Evolutionary conservation across 2,329 filamentous ascomycete species (phyloP), one percentile per base, ranked within the genome.

Genomic region (Epichloe sylvatica): DNA sequence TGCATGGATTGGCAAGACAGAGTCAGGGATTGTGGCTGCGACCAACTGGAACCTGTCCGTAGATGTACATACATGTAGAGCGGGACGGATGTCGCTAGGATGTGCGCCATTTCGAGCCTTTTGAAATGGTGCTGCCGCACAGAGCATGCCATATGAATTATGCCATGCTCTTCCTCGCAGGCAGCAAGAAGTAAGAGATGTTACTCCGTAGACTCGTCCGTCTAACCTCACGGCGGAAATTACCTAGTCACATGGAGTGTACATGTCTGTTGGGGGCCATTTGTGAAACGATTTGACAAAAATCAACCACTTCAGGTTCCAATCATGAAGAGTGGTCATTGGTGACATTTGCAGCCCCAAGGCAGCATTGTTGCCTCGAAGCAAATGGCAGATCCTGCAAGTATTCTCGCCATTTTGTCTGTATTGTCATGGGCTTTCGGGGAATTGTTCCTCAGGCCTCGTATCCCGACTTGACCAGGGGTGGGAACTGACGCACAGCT

Each of bases 31-130:
- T 11, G 50, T 52, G 54, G 52, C 63, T 64, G n/a, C n/a, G 64
- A 60, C 70, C 70, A 72, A 70, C 69, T 67, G 68, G 68, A 72
- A 67, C 56, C 60, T 57, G 66, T 62, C 61, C 68, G 62, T 67
- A 59, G 52, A 55, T n/a, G n/a, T n/a, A n/a, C n/a, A n/a, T n/a
- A n/a, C n/a, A n/a, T n/a, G n/a, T n/a, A 59, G 52, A 55, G 54
- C 62, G 57, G 61, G 63, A 62, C 56, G 57, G 58, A 45, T 43
- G n/a, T 38, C 40, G 25, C 50, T 17, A 25, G 35, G 21, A 45
- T 37, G 43, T 45, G 49, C 43, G 33, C 34, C 41, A 45, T 38
- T 23, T 33, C 19, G 15, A 49, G 25, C 9, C 12, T 5, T 23
- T 12, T 11, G 35, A 17, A 17, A 21, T 5, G 19, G 19, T 47